phyloP scores from a whole-genome alignment of 1,284 basidiomycete genomes.

The Amylostereum areolatum region DNA sequence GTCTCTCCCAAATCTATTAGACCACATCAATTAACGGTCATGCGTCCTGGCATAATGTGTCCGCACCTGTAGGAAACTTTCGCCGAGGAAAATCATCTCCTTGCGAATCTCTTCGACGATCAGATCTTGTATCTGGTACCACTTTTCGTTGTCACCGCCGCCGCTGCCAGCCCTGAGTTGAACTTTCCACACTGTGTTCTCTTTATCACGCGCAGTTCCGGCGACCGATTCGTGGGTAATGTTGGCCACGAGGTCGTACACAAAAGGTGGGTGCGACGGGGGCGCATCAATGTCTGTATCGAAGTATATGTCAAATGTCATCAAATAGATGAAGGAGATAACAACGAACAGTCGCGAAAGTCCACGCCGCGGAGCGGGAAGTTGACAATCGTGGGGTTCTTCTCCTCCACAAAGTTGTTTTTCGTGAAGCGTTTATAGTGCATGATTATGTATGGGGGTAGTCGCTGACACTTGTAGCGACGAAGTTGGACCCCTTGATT shows the following conservation, averaged over 20 bases:
- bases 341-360: constrained; percentile 71
- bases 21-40: too few relatives aligned
- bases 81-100: constrained; percentile 98
- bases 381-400: constrained; percentile 98
- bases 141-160: constrained; percentile 83
- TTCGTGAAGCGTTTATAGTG: constrained; percentile 99
- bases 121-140: constrained; percentile 97
- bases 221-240: constrained; percentile 93
- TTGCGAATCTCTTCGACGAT: constrained; percentile 93
- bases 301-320: constrained; percentile 8
- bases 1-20: constrained; percentile 65
- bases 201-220: constrained; percentile 87
- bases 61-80: constrained; percentile 87
- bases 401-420: constrained; percentile 96
- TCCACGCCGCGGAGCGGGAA: constrained; percentile 93
- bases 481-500: constrained; percentile 83
- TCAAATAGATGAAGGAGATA: constrained; percentile 9
- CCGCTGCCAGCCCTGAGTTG: constrained; percentile 78
- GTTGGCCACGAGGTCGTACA: constrained; percentile 95
- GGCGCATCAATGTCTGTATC: constrained; percentile 70
- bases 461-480: constrained; percentile 81
- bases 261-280: constrained; percentile 49
- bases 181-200: constrained; percentile 87
- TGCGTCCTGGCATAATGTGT: too few relatives aligned
- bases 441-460: constrained; percentile 91